phyloP scores from a whole-genome alignment of 148 eudicot species.

The Silene latifolia region DNA sequence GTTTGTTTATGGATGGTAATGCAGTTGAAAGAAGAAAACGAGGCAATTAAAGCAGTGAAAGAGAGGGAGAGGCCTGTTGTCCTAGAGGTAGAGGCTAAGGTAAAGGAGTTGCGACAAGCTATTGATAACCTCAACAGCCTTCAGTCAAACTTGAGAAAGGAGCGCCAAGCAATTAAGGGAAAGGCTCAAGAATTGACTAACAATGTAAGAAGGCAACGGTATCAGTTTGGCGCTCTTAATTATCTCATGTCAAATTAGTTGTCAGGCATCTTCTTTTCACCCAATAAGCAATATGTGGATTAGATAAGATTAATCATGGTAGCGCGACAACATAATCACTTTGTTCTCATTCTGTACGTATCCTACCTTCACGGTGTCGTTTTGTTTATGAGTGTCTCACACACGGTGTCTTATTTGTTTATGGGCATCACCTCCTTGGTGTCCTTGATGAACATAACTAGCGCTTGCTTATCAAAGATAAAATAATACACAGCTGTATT shows the following conservation, averaged over 20 bases:
- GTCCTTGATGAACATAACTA: too few relatives aligned
- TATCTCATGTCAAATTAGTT: constrained; percentile 6
- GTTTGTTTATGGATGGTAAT: constrained; percentile 7
- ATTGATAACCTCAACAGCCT: constrained; percentile 62
- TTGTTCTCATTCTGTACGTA: too few relatives aligned
- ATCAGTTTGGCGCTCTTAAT: background rate
- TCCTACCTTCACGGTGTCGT: too few relatives aligned
- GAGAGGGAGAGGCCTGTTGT: constrained; percentile 72
- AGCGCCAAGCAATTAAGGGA: constrained; percentile 61
- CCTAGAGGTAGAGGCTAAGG: constrained; percentile 60
- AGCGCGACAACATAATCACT: too few relatives aligned
- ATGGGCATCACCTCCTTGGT: too few relatives aligned
- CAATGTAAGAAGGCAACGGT: constrained; percentile 42
- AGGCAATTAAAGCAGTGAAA: constrained; percentile 44
- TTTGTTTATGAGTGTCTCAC: too few relatives aligned
- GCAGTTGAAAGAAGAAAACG: constrained; percentile 67
- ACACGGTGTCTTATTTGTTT: too few relatives aligned
- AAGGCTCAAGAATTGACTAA: constrained; percentile 64
- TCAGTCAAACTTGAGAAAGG: constrained; percentile 54
- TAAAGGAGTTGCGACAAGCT: constrained; percentile 59
- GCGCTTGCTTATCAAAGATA: too few relatives aligned
- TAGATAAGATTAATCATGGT: too few relatives aligned
- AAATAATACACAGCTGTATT: too few relatives aligned
- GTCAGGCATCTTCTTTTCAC: background rate
- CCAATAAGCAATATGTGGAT: too few relatives aligned